A percentile compares a stretch with the other conserved stretches of the same genome.
Evolutionary conservation across 495 filamentous ascomycete genomes (phyloP).

Genomic region (Chaetomium fimeti): DNA sequence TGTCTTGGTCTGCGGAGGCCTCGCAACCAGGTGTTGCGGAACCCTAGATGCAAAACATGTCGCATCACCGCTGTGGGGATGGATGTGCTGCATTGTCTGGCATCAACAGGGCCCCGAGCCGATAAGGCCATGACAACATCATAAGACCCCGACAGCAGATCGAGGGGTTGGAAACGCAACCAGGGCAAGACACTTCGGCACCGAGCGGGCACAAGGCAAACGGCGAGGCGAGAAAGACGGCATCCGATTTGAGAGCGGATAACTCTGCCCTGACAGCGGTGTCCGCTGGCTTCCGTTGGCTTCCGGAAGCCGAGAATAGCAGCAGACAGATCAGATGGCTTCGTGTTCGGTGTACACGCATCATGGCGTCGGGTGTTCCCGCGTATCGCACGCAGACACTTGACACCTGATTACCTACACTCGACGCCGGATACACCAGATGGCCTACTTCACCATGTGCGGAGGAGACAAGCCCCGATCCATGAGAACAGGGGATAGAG

Average conservation of each 20-base stretch:
- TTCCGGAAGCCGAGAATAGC: slow-evolving; percentile 14
- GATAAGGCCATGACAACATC: not conserved
- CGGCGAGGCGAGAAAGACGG: slow-evolving; percentile 8
- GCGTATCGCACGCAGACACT: not conserved
- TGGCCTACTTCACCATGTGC: not conserved
- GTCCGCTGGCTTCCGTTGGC: not conserved
- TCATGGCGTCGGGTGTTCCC: slow-evolving; percentile 6
- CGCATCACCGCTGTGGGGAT: not conserved
- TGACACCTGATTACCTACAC: slow-evolving; percentile 1
- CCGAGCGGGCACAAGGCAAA: slow-evolving; percentile 21
- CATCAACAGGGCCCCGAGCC: not conserved
- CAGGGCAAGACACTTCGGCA: slow-evolving; percentile 15
- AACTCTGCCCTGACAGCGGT: not conserved
- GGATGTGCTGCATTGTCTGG: not conserved
- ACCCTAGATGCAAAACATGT: not conserved
- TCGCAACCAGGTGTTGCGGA: slow-evolving; percentile 4
- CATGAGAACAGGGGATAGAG: not conserved
- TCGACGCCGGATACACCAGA: not conserved
- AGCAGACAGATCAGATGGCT: slow-evolving; percentile 15
- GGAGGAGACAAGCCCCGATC: not conserved
- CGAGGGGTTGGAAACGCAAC: not conserved
- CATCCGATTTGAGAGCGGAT: slow-evolving; percentile 22
- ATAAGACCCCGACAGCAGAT: not conserved
- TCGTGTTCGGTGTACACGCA: not conserved
- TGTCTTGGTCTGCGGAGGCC: slow-evolving; percentile 7